phyloP scores from a whole-genome alignment of 805 yeast species.

The Jamesozyma spencerorum region DNA sequence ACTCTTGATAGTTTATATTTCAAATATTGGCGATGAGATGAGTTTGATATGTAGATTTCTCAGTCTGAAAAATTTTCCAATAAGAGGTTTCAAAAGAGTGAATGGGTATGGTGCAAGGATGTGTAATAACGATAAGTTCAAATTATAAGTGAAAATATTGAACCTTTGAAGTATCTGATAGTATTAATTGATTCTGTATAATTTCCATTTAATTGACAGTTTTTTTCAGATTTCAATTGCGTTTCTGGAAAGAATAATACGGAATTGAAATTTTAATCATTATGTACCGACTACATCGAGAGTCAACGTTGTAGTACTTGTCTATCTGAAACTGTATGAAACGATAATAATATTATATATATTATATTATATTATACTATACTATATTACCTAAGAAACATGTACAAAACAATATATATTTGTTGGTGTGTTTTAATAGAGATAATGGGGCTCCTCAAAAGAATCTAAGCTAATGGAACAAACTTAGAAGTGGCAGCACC shows the following conservation, averaged over 20 bases:
- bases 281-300: background rate
- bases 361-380: background rate
- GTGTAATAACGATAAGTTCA: background rate
- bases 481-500: conserved; percentile 74
- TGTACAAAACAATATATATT: too few species aligned
- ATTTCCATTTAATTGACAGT: too few species aligned
- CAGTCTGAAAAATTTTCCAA: conserved; percentile 12
- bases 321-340: too few species aligned
- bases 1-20: too few species aligned
- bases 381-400: too few species aligned
- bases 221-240: too few species aligned
- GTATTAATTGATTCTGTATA: background rate
- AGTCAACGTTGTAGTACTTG: too few species aligned
- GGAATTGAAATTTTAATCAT: too few species aligned
- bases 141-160: too few species aligned
- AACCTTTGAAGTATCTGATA: background rate
- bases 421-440: too few species aligned
- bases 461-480: conserved; percentile 54
- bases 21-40: conserved; percentile 7
- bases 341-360: background rate
- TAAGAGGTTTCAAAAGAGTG: too few species aligned
- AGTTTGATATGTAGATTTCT: conserved; percentile 7
- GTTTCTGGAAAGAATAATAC: too few species aligned
- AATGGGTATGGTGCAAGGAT: background rate
- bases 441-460: background rate